phyloP scores from a whole-genome alignment of 345 rosid genomes.

The Melaleuca quinquenervia region DNA sequence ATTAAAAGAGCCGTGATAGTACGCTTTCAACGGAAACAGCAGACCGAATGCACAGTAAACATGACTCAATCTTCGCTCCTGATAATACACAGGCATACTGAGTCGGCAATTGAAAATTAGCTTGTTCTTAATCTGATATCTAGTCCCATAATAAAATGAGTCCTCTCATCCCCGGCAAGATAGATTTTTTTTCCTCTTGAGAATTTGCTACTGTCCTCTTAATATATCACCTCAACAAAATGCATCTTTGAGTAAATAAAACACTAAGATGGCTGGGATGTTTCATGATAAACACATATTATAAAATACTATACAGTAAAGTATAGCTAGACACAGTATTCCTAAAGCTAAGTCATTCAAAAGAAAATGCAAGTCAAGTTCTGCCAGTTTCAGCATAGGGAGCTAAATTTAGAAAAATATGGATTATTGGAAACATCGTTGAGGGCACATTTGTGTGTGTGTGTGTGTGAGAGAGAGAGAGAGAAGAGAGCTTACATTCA shows the following conservation, averaged over 20 bases:
- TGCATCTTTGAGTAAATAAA: background rate
- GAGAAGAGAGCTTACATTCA: constrained; percentile 52
- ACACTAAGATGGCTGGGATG: background rate
- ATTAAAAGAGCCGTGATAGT: background rate
- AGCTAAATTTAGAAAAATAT: background rate
- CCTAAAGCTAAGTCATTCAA: background rate
- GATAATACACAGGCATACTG: background rate
- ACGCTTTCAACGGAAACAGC: background rate
- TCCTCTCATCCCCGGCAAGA: background rate
- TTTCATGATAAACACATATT: background rate
- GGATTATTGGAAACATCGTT: background rate
- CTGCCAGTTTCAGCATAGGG: background rate
- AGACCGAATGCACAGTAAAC: background rate
- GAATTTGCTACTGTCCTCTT: background rate
- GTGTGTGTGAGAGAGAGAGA: background rate
- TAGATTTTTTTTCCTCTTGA: background rate
- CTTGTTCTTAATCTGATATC: background rate
- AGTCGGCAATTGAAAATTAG: background rate
- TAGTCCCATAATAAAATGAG: background rate
- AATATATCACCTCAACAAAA: background rate
- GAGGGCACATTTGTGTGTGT: background rate
- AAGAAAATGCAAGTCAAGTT: background rate
- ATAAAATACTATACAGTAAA: background rate
- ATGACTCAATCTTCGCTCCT: background rate
- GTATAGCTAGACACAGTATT: background rate